These are phyloP conservation scores for Xerocomellus intermedius DNA, from an alignment of 768 basidiomycete species.

Conservation along the genomic window DNA sequence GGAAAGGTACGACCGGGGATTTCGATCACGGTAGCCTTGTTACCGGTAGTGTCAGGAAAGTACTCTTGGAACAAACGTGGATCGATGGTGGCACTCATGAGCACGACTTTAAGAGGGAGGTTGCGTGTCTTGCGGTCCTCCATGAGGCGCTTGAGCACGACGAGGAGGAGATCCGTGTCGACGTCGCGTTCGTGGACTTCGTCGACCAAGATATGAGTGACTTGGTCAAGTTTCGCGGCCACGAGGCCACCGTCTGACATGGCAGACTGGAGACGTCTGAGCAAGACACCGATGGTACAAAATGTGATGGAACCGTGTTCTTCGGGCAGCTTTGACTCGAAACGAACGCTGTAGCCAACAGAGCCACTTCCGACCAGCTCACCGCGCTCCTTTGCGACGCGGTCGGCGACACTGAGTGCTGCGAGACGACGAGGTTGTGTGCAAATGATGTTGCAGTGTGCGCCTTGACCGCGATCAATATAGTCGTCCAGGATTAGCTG, in stretches of 20 bases:
- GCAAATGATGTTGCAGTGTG: conserved; percentile 85
- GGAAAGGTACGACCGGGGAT: conserved; percentile 93
- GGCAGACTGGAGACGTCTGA: conserved; percentile 80
- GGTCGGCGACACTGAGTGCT: conserved; percentile 87
- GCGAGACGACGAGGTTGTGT: conserved; percentile 92
- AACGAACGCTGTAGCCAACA: conserved; percentile 91
- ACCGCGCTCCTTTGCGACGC: conserved; percentile 86
- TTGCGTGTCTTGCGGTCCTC: conserved; percentile 67
- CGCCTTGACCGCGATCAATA: conserved; percentile 76
- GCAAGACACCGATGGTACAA: conserved; percentile 89
- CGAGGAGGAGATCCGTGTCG: conserved; percentile 86
- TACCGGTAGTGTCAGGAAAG: conserved; percentile 63
- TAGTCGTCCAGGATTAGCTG: conserved; percentile 87
- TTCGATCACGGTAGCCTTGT: conserved; percentile 68
- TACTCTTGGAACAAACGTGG: conserved; percentile 86
- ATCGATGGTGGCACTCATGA: conserved; percentile 97
- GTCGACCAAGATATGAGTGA: conserved; percentile 91
- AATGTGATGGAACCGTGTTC: conserved; percentile 85
- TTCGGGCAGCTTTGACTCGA: conserved; percentile 77
- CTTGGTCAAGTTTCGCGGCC: conserved; percentile 56
- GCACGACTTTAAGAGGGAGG: conserved; percentile 77
- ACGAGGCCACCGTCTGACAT: conserved; percentile 43
- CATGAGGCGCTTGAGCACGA: conserved; percentile 82
- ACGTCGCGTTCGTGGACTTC: conserved; percentile 96
- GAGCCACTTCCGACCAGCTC: conserved; percentile 61